A percentile compares a stretch with the other conserved stretches of the same genome.
These are phyloP conservation scores for Anthostomella pinea DNA, from an alignment of 2,329 filamentous ascomycete genomes.

Conservation along the genomic window DNA sequence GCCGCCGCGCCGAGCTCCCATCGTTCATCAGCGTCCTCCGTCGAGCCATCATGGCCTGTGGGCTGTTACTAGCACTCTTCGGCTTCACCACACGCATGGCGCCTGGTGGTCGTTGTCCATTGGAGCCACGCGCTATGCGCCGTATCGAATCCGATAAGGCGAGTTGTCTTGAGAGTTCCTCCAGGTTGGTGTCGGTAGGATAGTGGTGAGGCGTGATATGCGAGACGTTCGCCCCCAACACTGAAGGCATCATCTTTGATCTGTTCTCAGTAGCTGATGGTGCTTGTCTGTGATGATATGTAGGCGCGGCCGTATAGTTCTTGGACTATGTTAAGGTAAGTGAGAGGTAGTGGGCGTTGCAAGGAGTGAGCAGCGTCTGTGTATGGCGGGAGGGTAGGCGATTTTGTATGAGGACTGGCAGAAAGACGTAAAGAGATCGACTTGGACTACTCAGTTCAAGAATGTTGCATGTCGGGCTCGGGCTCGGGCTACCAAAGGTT, in stretches of 20 bases:
- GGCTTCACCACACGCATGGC: constrained; percentile 63
- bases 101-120: constrained; percentile 46
- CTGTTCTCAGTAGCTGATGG: too few species aligned
- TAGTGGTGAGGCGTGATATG: constrained; percentile 33
- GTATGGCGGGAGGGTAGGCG: constrained; percentile 11
- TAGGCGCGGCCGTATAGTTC: too few species aligned
- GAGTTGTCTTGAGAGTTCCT: constrained; percentile 53
- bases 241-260: constrained; percentile 35
- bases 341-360: constrained; percentile 1
- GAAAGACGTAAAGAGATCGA: constrained; percentile 18
- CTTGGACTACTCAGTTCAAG: constrained; percentile 24
- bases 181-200: constrained; percentile 43
- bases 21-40: constrained; percentile 58
- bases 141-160: constrained; percentile 45
- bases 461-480: constrained; percentile 30
- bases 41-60: constrained; percentile 50
- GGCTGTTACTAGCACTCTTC: constrained; percentile 67
- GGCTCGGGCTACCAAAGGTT: constrained; percentile 27
- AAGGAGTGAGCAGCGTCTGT: constrained; percentile 1
- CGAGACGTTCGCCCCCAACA: constrained; percentile 32
- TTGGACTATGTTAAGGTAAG: too few species aligned
- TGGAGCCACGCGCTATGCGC: constrained; percentile 48
- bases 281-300: too few species aligned
- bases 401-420: constrained; percentile 18
- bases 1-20: constrained; percentile 41